Percentiles rank a stretch among this genome's conserved stretches.
Evolutionary conservation across 2,329 filamentous ascomycete genomes (phyloP).

Genomic region (Botrytis galanthina): DNA sequence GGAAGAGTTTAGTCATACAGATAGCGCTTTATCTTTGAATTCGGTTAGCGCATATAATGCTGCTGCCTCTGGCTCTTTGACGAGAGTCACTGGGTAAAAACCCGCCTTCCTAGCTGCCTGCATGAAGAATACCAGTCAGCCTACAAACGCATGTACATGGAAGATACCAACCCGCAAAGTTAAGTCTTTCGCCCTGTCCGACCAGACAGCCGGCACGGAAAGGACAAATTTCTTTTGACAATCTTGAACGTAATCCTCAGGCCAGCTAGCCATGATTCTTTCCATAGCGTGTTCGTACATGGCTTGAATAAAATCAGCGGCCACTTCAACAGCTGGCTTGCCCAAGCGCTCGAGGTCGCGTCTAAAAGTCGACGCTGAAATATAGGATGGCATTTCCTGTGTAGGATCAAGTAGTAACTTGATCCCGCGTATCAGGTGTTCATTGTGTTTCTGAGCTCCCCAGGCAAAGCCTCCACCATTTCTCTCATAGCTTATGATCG

Average conservation of each 20-base stretch:
- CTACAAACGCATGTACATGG: not conserved
- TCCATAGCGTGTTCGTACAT: constrained; percentile 47
- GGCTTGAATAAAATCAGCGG: constrained; percentile 38
- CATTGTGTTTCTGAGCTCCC: constrained; percentile 20
- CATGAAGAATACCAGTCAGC: not conserved
- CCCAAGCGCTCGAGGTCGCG: constrained; percentile 42
- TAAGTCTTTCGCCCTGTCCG: constrained; percentile 51
- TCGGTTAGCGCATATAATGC: constrained; percentile 25
- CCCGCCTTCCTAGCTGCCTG: constrained; percentile 24
- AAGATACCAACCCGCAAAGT: constrained; percentile 35
- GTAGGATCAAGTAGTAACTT: constrained; percentile 35
- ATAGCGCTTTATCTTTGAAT: constrained; percentile 11
- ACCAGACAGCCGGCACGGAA: constrained; percentile 60
- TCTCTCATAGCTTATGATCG: constrained; percentile 9
- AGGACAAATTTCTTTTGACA: constrained; percentile 53
- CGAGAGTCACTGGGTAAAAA: constrained; percentile 13
- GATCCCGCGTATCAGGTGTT: constrained; percentile 24
- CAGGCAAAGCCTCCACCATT: constrained; percentile 1
- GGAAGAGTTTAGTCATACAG: not conserved
- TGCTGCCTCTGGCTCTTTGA: constrained; percentile 29
- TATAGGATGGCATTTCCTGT: constrained; percentile 25
- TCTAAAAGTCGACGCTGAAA: constrained; percentile 21
- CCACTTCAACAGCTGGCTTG: constrained; percentile 50
- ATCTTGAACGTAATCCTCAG: constrained; percentile 43
- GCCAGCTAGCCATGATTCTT: constrained; percentile 45